Conservation (phyloP, 345 rosid genomes). For the Hypericum androsaemum region DNA sequence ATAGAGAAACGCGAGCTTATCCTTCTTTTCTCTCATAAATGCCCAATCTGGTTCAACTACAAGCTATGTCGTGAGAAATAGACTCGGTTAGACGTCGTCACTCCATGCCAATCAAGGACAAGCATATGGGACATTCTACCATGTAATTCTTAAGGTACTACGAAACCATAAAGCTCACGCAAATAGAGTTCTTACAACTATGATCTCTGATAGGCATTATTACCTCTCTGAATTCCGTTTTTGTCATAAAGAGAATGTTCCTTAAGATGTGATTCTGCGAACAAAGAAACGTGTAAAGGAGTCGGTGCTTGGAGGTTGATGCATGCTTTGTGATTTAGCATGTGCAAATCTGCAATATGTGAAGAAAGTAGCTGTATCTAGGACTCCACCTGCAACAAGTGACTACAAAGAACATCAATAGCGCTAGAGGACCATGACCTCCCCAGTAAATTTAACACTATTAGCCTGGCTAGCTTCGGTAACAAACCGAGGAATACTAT, state of each 20-base stretch:
- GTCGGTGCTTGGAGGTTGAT: no score
- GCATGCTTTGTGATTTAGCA: no score
- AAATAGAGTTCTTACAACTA: no score
- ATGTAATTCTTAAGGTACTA: no score
- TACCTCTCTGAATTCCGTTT: constrained; percentile 70
- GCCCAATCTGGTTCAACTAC: constrained; percentile 63
- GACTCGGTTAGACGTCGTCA: no score
- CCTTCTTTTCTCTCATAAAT: constrained; percentile 48
- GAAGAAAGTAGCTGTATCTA: not conserved
- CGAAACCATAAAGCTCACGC: no score
- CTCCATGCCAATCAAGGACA: no score
- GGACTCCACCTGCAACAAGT: constrained; percentile 48
- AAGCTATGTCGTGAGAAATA: constrained; percentile 29
- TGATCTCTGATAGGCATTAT: constrained; percentile 1
- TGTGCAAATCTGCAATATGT: no score
- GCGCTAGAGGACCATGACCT: constrained; percentile 63
- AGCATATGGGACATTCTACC: no score
- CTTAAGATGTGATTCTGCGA: constrained; percentile 63
- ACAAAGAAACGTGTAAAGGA: not conserved
- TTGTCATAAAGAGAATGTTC: constrained; percentile 67
- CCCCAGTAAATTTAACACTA: constrained; percentile 42
- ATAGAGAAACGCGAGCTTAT: constrained; percentile 55
- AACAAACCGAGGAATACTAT: constrained; percentile 48
- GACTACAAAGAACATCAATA: constrained; percentile 55
- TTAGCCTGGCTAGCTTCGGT: constrained; percentile 36